These are phyloP conservation scores for Paradendryphiella salina DNA, from an alignment of 2,329 filamentous ascomycete genomes.

Conservation along the genomic window DNA sequence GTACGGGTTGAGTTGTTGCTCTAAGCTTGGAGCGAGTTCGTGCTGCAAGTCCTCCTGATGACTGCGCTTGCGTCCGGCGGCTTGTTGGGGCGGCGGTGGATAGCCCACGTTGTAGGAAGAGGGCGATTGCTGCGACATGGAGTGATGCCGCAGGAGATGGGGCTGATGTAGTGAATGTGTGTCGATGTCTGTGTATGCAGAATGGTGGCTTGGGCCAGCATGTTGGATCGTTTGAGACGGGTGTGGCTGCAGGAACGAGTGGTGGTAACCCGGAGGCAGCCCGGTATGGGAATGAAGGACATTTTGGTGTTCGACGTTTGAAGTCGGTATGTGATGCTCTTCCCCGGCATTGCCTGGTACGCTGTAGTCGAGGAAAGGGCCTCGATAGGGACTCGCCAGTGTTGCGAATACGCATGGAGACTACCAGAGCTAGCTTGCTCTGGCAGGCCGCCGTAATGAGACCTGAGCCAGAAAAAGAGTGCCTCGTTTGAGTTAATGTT, in stretches of 20 bases:
- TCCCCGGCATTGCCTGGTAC: constrained; percentile 51
- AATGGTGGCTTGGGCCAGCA: constrained; percentile 41
- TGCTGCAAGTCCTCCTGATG: constrained; percentile 47
- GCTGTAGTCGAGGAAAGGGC: constrained; percentile 53
- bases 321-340: constrained; percentile 47
- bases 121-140: constrained; percentile 45
- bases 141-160: constrained; percentile 41
- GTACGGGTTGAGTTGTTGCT: constrained; percentile 46
- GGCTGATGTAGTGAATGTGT: constrained; percentile 44
- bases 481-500: constrained; percentile 42
- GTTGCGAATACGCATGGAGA: constrained; percentile 56
- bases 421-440: constrained; percentile 56
- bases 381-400: constrained; percentile 55
- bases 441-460: constrained; percentile 53
- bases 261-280: constrained; percentile 41
- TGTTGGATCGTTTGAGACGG: constrained; percentile 46
- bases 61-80: constrained; percentile 49
- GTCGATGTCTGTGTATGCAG: constrained; percentile 48
- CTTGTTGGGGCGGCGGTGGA: constrained; percentile 34
- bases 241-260: constrained; percentile 46
- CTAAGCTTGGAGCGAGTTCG: constrained; percentile 47
- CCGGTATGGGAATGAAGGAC: constrained; percentile 46
- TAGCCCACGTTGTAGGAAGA: constrained; percentile 46
- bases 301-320: constrained; percentile 50
- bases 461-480: constrained; percentile 50